Conservation (phyloP, 495 filamentous ascomycete species). For the Endocarpon pusillum region DNA sequence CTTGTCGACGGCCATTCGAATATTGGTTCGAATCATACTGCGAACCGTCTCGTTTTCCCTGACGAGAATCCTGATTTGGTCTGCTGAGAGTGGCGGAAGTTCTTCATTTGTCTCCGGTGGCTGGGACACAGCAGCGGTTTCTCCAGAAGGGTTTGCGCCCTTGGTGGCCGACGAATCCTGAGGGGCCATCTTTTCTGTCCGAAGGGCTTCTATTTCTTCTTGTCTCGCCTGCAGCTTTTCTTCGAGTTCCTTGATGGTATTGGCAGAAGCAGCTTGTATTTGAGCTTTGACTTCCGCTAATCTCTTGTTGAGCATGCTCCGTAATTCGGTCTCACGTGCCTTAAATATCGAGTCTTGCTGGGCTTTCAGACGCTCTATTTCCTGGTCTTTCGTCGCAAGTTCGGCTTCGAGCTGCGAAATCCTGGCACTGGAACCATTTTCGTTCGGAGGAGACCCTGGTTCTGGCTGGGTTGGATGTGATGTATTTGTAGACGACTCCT, state of each 20-base stretch:
- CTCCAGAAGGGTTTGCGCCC: background rate
- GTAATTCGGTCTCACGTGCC: slow-evolving; percentile 54
- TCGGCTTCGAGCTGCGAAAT: slow-evolving; percentile 30
- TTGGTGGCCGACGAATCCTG: slow-evolving; percentile 4
- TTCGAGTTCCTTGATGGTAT: slow-evolving; percentile 39
- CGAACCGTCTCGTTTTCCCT: slow-evolving; percentile 45
- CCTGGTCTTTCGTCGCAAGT: slow-evolving; percentile 28
- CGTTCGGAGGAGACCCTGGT: slow-evolving; percentile 11
- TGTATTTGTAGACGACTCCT: slow-evolving; percentile 13
- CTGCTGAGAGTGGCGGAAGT: slow-evolving; percentile 30
- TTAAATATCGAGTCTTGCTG: slow-evolving; percentile 42
- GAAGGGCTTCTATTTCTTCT: slow-evolving; percentile 33
- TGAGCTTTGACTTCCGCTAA: slow-evolving; percentile 40
- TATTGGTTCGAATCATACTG: slow-evolving; percentile 48
- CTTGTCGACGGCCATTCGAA: slow-evolving; percentile 37
- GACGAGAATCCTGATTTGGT: slow-evolving; percentile 47
- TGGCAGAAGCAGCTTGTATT: slow-evolving; percentile 18
- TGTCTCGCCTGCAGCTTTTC: slow-evolving; percentile 45
- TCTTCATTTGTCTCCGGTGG: slow-evolving; percentile 13
- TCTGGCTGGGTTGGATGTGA: slow-evolving; percentile 17
- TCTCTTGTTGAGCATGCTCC: slow-evolving; percentile 49
- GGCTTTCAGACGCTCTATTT: slow-evolving; percentile 17
- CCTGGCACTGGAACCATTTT: slow-evolving; percentile 14
- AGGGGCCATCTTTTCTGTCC: slow-evolving; percentile 12
- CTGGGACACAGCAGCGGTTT: slow-evolving; percentile 1